Percentiles rank a stretch among this genome's conserved stretches.
These are phyloP conservation scores for Phytophthora tubulina DNA, from an alignment of 352 stramenopile genomes.

Conservation along the genomic window DNA sequence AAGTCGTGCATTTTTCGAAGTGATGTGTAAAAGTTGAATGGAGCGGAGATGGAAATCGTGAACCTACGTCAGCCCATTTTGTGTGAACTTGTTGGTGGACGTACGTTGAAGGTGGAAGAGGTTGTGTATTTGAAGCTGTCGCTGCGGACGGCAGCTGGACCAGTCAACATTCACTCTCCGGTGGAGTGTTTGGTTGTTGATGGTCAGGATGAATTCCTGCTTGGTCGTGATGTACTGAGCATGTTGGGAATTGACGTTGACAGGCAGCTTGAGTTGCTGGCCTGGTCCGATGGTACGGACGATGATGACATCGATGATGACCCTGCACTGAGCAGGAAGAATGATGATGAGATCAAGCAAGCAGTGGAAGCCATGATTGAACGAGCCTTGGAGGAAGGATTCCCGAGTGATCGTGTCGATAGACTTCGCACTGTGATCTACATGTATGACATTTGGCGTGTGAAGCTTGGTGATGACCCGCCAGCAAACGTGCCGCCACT, in stretches of 20 bases:
- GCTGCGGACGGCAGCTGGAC: conserved; percentile 15
- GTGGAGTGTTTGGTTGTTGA: conserved; percentile 26
- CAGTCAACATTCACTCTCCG: conserved; percentile 12
- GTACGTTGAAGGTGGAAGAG: conserved; percentile 3
- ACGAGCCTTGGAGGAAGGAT: conserved; percentile 15
- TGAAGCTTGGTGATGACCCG: too few relatives aligned
- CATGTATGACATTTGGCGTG: conserved; percentile 25
- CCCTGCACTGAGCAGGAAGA: conserved; percentile 11
- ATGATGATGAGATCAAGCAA: too few relatives aligned
- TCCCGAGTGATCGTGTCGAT: background rate
- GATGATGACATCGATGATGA: conserved; percentile 24
- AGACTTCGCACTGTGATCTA: conserved; percentile 9
- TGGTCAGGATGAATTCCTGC: conserved; percentile 18
- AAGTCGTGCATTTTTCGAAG: too few relatives aligned
- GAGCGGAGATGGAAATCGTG: conserved; percentile 6
- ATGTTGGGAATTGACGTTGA: background rate
- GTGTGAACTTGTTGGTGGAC: too few relatives aligned
- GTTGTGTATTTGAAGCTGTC: conserved; percentile 17
- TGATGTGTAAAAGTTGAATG: too few relatives aligned
- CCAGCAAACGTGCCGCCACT: too few relatives aligned
- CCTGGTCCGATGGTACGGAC: conserved; percentile 9
- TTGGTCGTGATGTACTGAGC: conserved; percentile 19
- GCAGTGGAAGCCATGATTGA: background rate
- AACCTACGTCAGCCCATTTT: conserved; percentile 12
- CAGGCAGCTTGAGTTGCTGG: conserved; percentile 20